phyloP scores from a whole-genome alignment of 1,139 yeast species.

The Magnusiomyces clavatus region DNA sequence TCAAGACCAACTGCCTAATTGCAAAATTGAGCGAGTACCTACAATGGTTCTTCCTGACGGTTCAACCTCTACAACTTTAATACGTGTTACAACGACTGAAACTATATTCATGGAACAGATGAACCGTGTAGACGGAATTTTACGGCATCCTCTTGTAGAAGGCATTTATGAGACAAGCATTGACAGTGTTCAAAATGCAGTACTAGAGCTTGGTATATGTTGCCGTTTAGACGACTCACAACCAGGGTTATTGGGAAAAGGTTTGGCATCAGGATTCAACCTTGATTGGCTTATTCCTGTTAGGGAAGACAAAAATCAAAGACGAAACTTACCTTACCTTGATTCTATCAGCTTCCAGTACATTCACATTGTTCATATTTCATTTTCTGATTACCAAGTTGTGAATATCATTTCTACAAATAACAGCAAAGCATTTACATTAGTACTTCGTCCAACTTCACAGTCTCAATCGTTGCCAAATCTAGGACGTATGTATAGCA shows the following conservation, averaged over 20 bases:
- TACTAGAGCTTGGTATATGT: conserved; percentile 68
- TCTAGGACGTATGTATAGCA: conserved; percentile 49
- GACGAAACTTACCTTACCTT: conserved; percentile 15
- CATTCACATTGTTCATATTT: conserved; percentile 63
- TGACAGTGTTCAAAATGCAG: conserved; percentile 59
- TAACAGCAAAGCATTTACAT: conserved; percentile 46
- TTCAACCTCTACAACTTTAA: conserved; percentile 48
- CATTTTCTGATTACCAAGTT: conserved; percentile 70
- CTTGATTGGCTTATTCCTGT: conserved; percentile 39
- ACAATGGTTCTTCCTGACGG: conserved; percentile 65
- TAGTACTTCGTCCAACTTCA: conserved; percentile 60
- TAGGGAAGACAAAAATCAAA: not conserved
- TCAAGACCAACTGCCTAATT: conserved; percentile 37
- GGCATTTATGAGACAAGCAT: conserved; percentile 78
- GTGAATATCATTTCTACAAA: conserved; percentile 63
- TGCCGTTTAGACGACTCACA: conserved; percentile 61
- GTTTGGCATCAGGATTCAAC: conserved; percentile 79
- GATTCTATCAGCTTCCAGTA: conserved; percentile 51
- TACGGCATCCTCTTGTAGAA: conserved; percentile 54
- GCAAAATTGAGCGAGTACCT: conserved; percentile 50
- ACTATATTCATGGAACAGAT: conserved; percentile 48
- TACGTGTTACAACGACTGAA: conserved; percentile 64
- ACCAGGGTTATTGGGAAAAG: conserved; percentile 81
- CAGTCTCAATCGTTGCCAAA: conserved; percentile 61
- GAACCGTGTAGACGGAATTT: conserved; percentile 51